Conservation (phyloP, 176 grass and related monocot genomes). For the Eleusine indica region DNA sequence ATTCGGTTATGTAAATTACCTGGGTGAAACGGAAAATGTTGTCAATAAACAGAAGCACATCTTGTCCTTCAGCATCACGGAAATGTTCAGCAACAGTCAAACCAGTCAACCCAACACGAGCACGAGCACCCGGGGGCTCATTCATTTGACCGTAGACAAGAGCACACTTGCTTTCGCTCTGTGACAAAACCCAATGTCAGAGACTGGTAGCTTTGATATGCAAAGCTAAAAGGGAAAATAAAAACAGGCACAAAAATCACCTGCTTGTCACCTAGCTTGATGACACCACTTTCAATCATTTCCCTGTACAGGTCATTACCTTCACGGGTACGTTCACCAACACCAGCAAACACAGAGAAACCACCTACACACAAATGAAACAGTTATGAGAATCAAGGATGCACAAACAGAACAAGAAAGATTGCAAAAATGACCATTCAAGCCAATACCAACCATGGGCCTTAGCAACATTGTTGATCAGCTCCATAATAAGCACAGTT, state of each 20-base stretch:
- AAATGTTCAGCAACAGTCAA: conserved; percentile 96
- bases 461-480: conserved; percentile 98
- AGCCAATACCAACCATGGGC: conserved; percentile 71
- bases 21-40: conserved; percentile 99
- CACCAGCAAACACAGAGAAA: conserved; percentile 99
- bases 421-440: conserved; percentile 3
- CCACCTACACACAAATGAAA: conserved; percentile 60
- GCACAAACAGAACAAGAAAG: neutral
- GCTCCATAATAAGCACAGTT: conserved; percentile 97
- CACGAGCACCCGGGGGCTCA: conserved; percentile 94
- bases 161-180: conserved; percentile 92
- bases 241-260: conserved; percentile 30
- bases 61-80: conserved; percentile 94
- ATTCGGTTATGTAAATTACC: conserved; percentile 37
- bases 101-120: conserved; percentile 90
- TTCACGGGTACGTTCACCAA: conserved; percentile 90
- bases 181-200: conserved; percentile 20
- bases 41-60: conserved; percentile 96
- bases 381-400: neutral
- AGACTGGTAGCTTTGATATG: neutral
- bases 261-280: conserved; percentile 93
- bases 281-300: conserved; percentile 99
- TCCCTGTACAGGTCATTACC: conserved; percentile 97
- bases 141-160: conserved; percentile 99
- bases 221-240: neutral